A percentile compares a stretch with the other conserved stretches of the same genome.
Conservation (phyloP, 352 stramenopile species). For the Plasmopara halstedii region DNA sequence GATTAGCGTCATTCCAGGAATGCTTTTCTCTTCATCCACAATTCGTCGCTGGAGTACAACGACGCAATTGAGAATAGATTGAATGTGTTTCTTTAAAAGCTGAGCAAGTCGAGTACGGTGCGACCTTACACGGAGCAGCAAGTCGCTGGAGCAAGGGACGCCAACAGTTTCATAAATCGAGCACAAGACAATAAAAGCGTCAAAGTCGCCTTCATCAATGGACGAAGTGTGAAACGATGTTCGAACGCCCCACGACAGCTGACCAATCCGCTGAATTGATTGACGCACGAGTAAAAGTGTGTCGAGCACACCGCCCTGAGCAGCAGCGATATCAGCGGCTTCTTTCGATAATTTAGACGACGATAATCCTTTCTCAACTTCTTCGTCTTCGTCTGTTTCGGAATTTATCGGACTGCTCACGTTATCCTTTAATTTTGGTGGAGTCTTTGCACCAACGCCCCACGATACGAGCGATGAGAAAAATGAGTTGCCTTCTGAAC, state of each 20-base stretch:
- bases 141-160: slow-evolving; percentile 54
- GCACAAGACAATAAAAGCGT: slow-evolving; percentile 79
- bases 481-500: slow-evolving; percentile 25
- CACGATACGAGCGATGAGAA: slow-evolving; percentile 55
- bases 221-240: slow-evolving; percentile 80
- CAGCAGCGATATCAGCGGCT: slow-evolving; percentile 39
- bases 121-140: slow-evolving; percentile 64
- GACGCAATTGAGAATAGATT: slow-evolving; percentile 59
- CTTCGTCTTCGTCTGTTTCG: slow-evolving; percentile 68
- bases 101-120: slow-evolving; percentile 63
- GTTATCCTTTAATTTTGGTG: slow-evolving; percentile 14
- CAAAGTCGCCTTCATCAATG: slow-evolving; percentile 76
- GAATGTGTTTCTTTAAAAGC: slow-evolving; percentile 67
- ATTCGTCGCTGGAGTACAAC: slow-evolving; percentile 69
- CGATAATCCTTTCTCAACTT: slow-evolving; percentile 52
- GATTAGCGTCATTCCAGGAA: slow-evolving; percentile 65
- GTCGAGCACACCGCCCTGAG: slow-evolving; percentile 59
- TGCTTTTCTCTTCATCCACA: slow-evolving; percentile 69
- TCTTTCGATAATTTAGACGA: slow-evolving; percentile 51
- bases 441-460: slow-evolving; percentile 48
- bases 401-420: slow-evolving; percentile 59
- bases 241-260: slow-evolving; percentile 74
- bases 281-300: slow-evolving; percentile 74
- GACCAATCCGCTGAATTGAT: slow-evolving; percentile 77
- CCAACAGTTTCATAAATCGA: slow-evolving; percentile 72